Percentiles rank a stretch among this genome's conserved stretches.
Evolutionary conservation across 1,284 basidiomycete genomes (phyloP).

Genomic region (Moesziomyces antarcticus): DNA sequence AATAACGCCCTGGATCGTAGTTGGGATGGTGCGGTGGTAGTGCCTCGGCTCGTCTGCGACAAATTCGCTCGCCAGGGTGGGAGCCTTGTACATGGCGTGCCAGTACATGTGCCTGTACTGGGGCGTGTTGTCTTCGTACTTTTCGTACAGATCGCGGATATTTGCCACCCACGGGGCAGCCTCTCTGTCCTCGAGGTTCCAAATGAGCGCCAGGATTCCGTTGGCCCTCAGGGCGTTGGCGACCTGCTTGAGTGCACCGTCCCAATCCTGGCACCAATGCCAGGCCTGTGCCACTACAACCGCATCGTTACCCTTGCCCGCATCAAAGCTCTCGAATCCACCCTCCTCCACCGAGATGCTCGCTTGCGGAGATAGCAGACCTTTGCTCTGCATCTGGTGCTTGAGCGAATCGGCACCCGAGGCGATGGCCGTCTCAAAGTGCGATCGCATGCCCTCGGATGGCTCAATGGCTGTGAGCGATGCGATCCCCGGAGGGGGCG

Average conservation of each 20-base stretch:
- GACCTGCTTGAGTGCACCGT: constrained; percentile 40
- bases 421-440: constrained; percentile 43
- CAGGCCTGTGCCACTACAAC: constrained; percentile 62
- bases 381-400: constrained; percentile 34
- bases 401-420: constrained; percentile 19
- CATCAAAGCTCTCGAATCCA: constrained; percentile 54
- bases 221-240: constrained; percentile 45
- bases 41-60: constrained; percentile 33
- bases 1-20: constrained; percentile 50
- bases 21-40: constrained; percentile 51
- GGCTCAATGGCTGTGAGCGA: constrained; percentile 50
- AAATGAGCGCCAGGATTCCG: constrained; percentile 59
- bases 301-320: constrained; percentile 42
- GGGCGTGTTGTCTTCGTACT: constrained; percentile 55
- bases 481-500: constrained; percentile 31
- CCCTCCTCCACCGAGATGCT: constrained; percentile 51
- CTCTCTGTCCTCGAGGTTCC: constrained; percentile 64
- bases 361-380: constrained; percentile 27
- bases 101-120: constrained; percentile 64
- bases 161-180: constrained; percentile 59
- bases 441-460: constrained; percentile 56
- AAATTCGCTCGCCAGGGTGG: constrained; percentile 34
- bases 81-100: constrained; percentile 58
- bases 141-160: constrained; percentile 60
- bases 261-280: constrained; percentile 63